These are phyloP conservation scores for Saccharum officinarum DNA, from an alignment of 176 grass and related monocot species.

Conservation along the genomic window DNA sequence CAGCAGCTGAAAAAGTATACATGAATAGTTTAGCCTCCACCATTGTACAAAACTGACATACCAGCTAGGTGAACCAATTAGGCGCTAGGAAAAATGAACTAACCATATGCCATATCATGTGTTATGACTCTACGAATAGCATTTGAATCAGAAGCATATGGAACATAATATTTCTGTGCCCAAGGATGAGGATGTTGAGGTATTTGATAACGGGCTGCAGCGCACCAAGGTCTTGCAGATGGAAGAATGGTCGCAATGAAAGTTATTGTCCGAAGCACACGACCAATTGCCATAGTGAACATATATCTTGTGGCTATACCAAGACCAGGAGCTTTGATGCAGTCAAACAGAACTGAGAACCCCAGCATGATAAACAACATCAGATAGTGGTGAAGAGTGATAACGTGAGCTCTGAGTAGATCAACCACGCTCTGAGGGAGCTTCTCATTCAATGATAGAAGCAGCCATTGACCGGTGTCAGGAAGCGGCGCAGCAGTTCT, in stretches of 20 bases:
- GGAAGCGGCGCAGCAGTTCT: conserved; percentile 79
- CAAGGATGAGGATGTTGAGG: conserved; percentile 84
- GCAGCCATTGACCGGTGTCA: conserved; percentile 90
- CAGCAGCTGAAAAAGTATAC: conserved; percentile 42
- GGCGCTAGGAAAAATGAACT: conserved; percentile 24
- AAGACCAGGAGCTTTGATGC: conserved; percentile 87
- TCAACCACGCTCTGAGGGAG: conserved; percentile 61
- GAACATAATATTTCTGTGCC: conserved; percentile 85
- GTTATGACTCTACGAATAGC: conserved; percentile 70
- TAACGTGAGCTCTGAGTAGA: conserved; percentile 72
- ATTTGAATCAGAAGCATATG: conserved; percentile 75
- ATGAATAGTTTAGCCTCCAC: neutral
- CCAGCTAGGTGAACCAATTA: conserved; percentile 21
- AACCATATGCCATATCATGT: conserved; percentile 75
- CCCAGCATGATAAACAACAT: conserved; percentile 92
- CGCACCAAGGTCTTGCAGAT: conserved; percentile 83
- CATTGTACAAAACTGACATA: neutral
- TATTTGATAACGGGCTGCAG: conserved; percentile 60
- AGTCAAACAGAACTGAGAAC: conserved; percentile 80
- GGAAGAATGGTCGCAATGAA: conserved; percentile 90
- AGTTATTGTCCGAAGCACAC: conserved; percentile 73
- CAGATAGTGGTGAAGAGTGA: conserved; percentile 87
- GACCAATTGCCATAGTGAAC: conserved; percentile 86
- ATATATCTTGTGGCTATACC: conserved; percentile 81
- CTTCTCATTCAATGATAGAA: conserved; percentile 80